phyloP scores from a whole-genome alignment of 2,329 filamentous ascomycete species.

The Epichloe uncinata region DNA sequence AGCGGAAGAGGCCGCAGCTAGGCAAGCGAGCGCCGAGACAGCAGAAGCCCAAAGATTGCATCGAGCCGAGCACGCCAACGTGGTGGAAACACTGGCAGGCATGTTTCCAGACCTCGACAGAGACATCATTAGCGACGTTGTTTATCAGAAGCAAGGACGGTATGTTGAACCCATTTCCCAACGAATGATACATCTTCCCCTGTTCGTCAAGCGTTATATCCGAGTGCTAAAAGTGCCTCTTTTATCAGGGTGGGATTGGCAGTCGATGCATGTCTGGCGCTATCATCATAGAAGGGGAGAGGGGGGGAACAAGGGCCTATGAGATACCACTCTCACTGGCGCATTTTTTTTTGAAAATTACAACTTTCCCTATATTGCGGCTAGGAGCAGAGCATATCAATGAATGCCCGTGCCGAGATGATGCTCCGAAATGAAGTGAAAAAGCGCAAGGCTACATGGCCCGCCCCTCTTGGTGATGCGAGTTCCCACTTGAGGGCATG shows the following conservation, averaged over 20 bases:
- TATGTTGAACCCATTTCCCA: slow-evolving; percentile 31
- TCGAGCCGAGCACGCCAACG: slow-evolving; percentile 70
- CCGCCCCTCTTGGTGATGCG: too few species aligned
- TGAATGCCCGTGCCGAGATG: too few species aligned
- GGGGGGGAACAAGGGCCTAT: not conserved
- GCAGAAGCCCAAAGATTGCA: slow-evolving; percentile 79
- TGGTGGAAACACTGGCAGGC: slow-evolving; percentile 84
- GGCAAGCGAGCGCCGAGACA: slow-evolving; percentile 79
- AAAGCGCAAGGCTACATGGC: too few species aligned
- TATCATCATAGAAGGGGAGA: slow-evolving; percentile 31
- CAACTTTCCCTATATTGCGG: not conserved
- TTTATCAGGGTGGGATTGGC: slow-evolving; percentile 60
- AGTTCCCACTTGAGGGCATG: too few species aligned
- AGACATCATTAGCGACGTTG: slow-evolving; percentile 93
- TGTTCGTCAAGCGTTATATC: too few species aligned
- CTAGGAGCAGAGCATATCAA: too few species aligned
- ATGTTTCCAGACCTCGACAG: slow-evolving; percentile 96
- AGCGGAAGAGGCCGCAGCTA: slow-evolving; percentile 76
- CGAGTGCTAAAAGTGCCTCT: not conserved
- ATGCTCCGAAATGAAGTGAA: too few species aligned
- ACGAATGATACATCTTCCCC: too few species aligned
- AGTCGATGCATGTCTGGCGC: slow-evolving; percentile 73
- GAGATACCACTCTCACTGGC: not conserved
- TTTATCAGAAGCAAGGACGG: slow-evolving; percentile 89
- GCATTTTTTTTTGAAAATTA: not conserved